phyloP scores from a whole-genome alignment of 495 filamentous ascomycete genomes.

The Melanomma pulvis-pyrius region DNA sequence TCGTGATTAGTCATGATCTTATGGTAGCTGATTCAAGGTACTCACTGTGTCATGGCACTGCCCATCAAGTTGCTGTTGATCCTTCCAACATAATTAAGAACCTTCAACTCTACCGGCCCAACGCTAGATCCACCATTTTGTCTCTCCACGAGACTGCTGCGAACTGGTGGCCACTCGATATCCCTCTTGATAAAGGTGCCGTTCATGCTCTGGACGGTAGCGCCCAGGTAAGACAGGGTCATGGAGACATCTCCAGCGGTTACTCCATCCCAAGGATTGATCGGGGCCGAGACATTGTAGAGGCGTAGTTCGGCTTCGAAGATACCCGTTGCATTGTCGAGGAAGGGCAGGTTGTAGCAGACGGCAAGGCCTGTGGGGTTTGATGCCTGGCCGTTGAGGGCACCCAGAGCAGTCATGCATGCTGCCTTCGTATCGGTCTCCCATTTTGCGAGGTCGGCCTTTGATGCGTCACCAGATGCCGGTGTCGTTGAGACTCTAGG shows the following conservation, averaged over 20 bases:
- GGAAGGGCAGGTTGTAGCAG: conserved; percentile 72
- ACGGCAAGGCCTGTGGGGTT: conserved; percentile 75
- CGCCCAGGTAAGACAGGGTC: conserved; percentile 61
- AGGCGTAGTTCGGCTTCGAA: conserved; percentile 74
- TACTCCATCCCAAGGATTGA: conserved; percentile 61
- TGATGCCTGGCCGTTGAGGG: conserved; percentile 52
- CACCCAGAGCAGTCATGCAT: conserved; percentile 53
- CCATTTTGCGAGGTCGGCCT: conserved; percentile 46
- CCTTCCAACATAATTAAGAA: conserved; percentile 40
- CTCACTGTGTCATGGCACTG: conserved; percentile 40
- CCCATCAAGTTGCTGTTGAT: conserved; percentile 41
- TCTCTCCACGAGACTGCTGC: conserved; percentile 25
- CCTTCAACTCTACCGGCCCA: conserved; percentile 28
- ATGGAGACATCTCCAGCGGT: conserved; percentile 58
- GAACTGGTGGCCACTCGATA: conserved; percentile 33
- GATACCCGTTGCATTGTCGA: conserved; percentile 63
- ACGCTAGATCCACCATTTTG: conserved; percentile 3
- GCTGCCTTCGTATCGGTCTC: conserved; percentile 55
- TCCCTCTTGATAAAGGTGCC: conserved; percentile 31
- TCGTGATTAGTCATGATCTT: conserved; percentile 7
- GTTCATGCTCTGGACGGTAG: conserved; percentile 51
- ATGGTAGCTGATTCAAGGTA: neutral
- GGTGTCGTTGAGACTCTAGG: conserved; percentile 30
- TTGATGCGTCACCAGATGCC: conserved; percentile 31
- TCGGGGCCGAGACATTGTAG: conserved; percentile 62